Conservation (phyloP, 225 moss, liverwort and hornwort species). For the Straminergon stramineum region DNA sequence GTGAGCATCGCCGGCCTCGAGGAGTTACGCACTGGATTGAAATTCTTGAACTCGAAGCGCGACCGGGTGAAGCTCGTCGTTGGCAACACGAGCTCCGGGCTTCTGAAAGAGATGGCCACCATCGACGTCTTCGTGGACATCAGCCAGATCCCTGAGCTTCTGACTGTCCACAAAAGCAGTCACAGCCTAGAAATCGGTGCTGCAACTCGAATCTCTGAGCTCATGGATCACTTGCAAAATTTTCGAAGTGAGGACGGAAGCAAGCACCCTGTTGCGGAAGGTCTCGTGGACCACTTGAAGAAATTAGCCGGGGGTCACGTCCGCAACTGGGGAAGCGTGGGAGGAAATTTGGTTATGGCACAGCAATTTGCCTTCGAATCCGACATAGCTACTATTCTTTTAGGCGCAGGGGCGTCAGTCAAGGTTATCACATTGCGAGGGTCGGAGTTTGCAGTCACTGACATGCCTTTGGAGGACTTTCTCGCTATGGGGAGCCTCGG, state of each 20-base stretch:
- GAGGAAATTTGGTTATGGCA: slow-evolving; percentile 70
- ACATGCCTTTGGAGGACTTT: slow-evolving; percentile 17
- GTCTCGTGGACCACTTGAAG: slow-evolving; percentile 40
- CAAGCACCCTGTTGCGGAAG: slow-evolving; percentile 9
- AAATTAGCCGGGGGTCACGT: slow-evolving; percentile 53
- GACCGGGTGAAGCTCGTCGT: slow-evolving; percentile 45
- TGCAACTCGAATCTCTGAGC: slow-evolving; percentile 38
- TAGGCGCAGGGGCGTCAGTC: slow-evolving; percentile 51
- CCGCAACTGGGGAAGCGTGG: slow-evolving; percentile 65
- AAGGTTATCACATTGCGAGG: slow-evolving; percentile 13
- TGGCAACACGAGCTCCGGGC: slow-evolving; percentile 61
- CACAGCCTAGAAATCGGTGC: slow-evolving; percentile 57
- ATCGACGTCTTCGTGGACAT: slow-evolving; percentile 56
- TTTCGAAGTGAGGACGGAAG: not conserved
- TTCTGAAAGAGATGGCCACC: slow-evolving; percentile 34
- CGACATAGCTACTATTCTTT: slow-evolving; percentile 63
- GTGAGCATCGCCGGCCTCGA: slow-evolving; percentile 19
- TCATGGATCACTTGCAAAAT: slow-evolving; percentile 30
- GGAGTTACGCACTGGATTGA: slow-evolving; percentile 1
- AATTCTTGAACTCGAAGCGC: not conserved
- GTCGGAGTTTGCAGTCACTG: not conserved
- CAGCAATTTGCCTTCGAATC: slow-evolving; percentile 49
- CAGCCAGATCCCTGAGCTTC: slow-evolving; percentile 41
- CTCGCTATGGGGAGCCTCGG: not conserved
- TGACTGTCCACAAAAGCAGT: not conserved